phyloP scores from a whole-genome alignment of 2,329 filamentous ascomycete genomes.

The Immersiporthe knoxdaviesiana region DNA sequence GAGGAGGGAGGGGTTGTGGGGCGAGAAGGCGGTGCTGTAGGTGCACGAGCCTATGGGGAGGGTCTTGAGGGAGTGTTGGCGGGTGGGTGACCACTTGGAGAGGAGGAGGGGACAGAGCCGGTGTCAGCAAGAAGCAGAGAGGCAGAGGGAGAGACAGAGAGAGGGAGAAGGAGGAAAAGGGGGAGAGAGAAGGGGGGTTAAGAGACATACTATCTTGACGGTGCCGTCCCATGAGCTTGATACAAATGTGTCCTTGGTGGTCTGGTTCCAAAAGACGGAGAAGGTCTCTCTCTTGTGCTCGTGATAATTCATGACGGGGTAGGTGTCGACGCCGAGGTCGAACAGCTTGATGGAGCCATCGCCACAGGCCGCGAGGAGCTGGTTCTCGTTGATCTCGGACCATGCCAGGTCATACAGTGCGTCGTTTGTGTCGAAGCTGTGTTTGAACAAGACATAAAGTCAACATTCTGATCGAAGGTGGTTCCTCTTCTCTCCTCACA shows the following conservation, averaged over 20 bases:
- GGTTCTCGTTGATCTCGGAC: slow-evolving; percentile 96
- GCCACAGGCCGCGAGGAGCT: slow-evolving; percentile 84
- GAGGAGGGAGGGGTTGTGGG: slow-evolving; percentile 82
- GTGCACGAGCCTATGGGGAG: slow-evolving; percentile 92
- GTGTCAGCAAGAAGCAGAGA: background rate
- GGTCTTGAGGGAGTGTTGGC: slow-evolving; percentile 75
- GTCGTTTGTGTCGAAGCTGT: slow-evolving; percentile 93
- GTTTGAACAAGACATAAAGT: slow-evolving; percentile 4
- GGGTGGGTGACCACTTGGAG: slow-evolving; percentile 80
- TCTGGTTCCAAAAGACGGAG: slow-evolving; percentile 87
- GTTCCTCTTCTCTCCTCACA: background rate
- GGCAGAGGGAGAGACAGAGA: background rate
- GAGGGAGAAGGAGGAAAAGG: background rate
- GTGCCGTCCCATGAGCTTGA: slow-evolving; percentile 96
- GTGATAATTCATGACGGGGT: slow-evolving; percentile 88
- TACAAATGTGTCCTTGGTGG: slow-evolving; percentile 87
- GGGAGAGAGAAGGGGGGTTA: no score
- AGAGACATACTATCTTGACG: slow-evolving; percentile 72
- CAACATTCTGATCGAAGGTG: background rate
- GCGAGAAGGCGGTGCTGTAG: slow-evolving; percentile 89
- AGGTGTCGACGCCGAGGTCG: slow-evolving; percentile 78
- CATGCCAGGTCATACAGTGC: slow-evolving; percentile 93
- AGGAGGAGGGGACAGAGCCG: background rate
- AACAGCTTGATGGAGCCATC: slow-evolving; percentile 96
- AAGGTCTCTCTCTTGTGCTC: slow-evolving; percentile 95